Base-by-base conservation (phyloP, 2,329 filamentous ascomycete genomes). In the Alternaria atra region DNA sequence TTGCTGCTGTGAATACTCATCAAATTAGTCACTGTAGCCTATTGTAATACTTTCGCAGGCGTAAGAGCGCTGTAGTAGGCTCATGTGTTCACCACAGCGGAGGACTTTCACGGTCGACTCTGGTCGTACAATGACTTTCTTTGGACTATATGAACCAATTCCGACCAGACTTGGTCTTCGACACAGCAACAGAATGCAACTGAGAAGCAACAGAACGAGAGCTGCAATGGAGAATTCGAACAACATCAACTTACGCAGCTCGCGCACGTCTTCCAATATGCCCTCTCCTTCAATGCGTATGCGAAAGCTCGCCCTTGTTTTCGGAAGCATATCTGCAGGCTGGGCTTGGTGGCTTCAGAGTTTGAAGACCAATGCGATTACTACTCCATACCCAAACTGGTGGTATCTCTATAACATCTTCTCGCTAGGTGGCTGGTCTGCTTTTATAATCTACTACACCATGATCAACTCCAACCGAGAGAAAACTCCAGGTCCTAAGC, bases 41-140 rank as follows among this genome's bases (percentile, higher is more conserved):
- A 15, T 27, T 32, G 25, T 30, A n/a, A 43, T 17, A 7, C 5
- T 43, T 4, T 34, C 27, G 20, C 5, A n/a, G n/a, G 4, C 9
- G 7, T 12, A 34, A 29, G 13, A 29, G n/a, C 15, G 7, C 9
- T 13, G 27, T 37, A n/a, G 17, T 23, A 23, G 43, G 25, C 43
- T 40, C 25, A 40, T 50, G 12, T 39, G 50, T 48, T 6, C 43
- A 17, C 9, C 2, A 39, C 32, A 30, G 7, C 5, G 2, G 20
- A 3, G 32, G 10, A 29, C 25, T 15, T 15, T 40, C 9, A 20
- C 27, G 39, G 32, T 13, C 20, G 15, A 48, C 35, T 4, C 25
- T 15, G 7, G 32, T 48, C 7, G 25, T 39, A 48, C 43, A 50
- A 50, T 55, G 53, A 55, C 53, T 50, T 25, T 15, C 20, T 4